Evolutionary conservation across 2,329 filamentous ascomycete genomes (phyloP).

Genomic region (Claviceps citrina): DNA sequence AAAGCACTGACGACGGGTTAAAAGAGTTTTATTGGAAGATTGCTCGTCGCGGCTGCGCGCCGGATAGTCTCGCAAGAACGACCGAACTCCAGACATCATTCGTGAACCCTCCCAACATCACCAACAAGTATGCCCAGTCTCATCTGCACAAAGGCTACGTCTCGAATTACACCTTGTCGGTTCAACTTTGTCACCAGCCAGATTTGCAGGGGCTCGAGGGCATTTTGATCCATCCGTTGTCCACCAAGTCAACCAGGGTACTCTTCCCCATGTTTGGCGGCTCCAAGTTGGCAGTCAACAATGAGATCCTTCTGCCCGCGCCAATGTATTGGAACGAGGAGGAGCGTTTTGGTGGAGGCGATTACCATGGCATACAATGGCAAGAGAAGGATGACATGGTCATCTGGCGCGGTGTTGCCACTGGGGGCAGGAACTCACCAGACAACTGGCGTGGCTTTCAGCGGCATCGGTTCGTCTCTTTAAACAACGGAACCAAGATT

Average conservation of each 20-base stretch:
- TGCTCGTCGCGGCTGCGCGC: slow-evolving; percentile 43
- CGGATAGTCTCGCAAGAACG: slow-evolving; percentile 43
- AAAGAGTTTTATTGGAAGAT: slow-evolving; percentile 41
- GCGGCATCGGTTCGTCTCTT: slow-evolving; percentile 57
- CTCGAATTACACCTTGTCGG: slow-evolving; percentile 44
- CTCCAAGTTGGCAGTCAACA: slow-evolving; percentile 53
- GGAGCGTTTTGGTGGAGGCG: slow-evolving; percentile 43
- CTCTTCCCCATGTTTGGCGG: slow-evolving; percentile 53
- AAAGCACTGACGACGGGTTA: background rate
- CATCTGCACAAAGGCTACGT: slow-evolving; percentile 44
- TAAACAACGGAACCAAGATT: slow-evolving; percentile 53
- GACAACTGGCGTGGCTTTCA: slow-evolving; percentile 59
- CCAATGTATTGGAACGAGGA: slow-evolving; percentile 55
- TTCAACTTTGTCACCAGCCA: slow-evolving; percentile 50
- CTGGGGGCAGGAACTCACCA: slow-evolving; percentile 43
- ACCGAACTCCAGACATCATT: slow-evolving; percentile 29
- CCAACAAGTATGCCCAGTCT: slow-evolving; percentile 27
- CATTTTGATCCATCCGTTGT: slow-evolving; percentile 46
- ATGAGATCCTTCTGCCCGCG: slow-evolving; percentile 53
- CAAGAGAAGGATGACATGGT: slow-evolving; percentile 35
- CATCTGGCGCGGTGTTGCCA: slow-evolving; percentile 54
- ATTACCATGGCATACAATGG: slow-evolving; percentile 41
- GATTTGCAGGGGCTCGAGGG: slow-evolving; percentile 48
- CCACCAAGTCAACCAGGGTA: slow-evolving; percentile 38
- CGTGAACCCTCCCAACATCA: slow-evolving; percentile 28